Base-by-base conservation (phyloP, 805 yeast species). In the Peterozyma xylosa region DNA sequence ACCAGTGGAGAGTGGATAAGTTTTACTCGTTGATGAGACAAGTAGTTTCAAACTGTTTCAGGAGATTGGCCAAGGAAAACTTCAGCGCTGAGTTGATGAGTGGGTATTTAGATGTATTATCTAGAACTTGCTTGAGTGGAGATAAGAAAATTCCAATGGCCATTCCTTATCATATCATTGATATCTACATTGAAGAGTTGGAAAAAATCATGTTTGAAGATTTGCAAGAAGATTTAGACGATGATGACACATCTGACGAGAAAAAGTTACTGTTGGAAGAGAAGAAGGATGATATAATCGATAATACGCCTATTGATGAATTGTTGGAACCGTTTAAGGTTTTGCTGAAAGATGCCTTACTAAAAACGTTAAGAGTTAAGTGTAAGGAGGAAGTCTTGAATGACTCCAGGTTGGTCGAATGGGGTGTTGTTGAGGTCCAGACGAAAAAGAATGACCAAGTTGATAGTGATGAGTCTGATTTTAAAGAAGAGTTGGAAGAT, bases 1-100 rank as follows among this genome's bases (percentile, higher is more conserved):
- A 91, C 63, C 82, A 84, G 50, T 76, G 82, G 77, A 79, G 99
- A 66, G 59, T 90, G 43, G 96, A 93, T 64, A 93, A 93, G 65
- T 93, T 74, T 63, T 78, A 86, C 53, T 64, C 90, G 64, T 67
- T 93, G 52, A 74, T 90, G 50, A 80, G 99, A 70, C 73, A 89
- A 55, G 84, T 80, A 7, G 62, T 87, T 21, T 76, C 78, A 49
- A 82, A 78, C 54, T 78, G 76, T 52, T 68, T 93, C 52, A 70
- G 67, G 51, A 74, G 80, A 51, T 64, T 90, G 33, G 59, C 68
- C 41, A 47, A 53, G 2, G 70, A 75, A 45, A 58, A 71, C 2
- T 89, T 91, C 88, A 70, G 75, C 45, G 61, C 54, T 9, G 54
- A 62, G 3, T 53, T 74, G 38, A 68, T 86, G 2, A 64, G 59